Evolutionary conservation across 2,329 filamentous ascomycete genomes (phyloP).

Genomic region (Cercospora citrullina): DNA sequence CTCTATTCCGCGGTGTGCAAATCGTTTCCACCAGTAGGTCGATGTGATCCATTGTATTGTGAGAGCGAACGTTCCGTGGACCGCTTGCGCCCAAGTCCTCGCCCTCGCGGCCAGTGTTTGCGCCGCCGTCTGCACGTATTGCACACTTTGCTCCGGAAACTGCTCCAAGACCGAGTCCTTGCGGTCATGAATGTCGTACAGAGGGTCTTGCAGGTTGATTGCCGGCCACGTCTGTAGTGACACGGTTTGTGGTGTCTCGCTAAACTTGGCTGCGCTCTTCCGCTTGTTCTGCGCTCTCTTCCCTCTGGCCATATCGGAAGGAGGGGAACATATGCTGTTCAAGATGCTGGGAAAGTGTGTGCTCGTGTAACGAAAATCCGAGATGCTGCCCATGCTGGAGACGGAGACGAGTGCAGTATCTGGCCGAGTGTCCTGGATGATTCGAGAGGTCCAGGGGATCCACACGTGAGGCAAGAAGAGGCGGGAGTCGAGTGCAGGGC

Average conservation of each 20-base stretch:
- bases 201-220: not conserved
- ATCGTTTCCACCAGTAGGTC: slow-evolving; percentile 15
- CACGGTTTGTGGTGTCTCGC: not conserved
- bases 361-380: slow-evolving; percentile 1
- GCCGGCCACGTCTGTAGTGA: not conserved
- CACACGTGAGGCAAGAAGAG: slow-evolving; percentile 3
- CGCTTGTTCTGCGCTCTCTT: not conserved
- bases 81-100: not conserved
- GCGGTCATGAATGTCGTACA: not conserved
- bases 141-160: not conserved
- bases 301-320: slow-evolving; percentile 5
- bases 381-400: not conserved
- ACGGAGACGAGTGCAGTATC: not conserved
- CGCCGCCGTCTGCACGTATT: not conserved
- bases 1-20: not conserved
- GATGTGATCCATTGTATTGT: slow-evolving; percentile 1
- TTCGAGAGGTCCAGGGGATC: not conserved
- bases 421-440: not conserved
- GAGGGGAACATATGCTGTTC: slow-evolving; percentile 12
- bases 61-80: not conserved
- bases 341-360: slow-evolving; percentile 6
- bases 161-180: slow-evolving; percentile 4
- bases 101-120: not conserved
- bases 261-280: not conserved
- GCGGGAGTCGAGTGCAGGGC: not conserved